These are phyloP conservation scores for Colletotrichum liaoningense DNA, from an alignment of 2,329 filamentous ascomycete species.

Conservation along the genomic window DNA sequence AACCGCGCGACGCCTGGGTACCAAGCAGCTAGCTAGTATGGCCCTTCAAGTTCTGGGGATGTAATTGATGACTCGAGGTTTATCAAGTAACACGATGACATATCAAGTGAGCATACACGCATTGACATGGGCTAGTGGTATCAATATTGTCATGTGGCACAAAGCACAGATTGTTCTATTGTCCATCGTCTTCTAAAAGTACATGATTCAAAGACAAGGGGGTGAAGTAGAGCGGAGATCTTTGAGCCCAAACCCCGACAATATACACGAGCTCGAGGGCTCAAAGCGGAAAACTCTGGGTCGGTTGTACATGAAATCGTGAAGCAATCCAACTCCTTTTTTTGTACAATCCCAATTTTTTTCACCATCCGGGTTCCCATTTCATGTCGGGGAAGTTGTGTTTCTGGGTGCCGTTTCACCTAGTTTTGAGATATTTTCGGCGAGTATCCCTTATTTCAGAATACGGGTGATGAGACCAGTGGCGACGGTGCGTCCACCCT, in stretches of 20 bases:
- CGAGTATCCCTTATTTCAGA: constrained; percentile 58
- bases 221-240: constrained; percentile 57
- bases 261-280: constrained; percentile 50
- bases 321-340: constrained; percentile 36
- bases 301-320: constrained; percentile 41
- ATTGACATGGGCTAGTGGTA: neutral
- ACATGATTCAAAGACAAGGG: constrained; percentile 49
- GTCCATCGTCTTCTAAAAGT: constrained; percentile 46
- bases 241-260: constrained; percentile 46
- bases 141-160: constrained; percentile 9
- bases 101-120: neutral
- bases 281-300: constrained; percentile 35
- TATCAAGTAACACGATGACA: neutral
- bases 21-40: neutral
- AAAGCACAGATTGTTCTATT: constrained; percentile 28
- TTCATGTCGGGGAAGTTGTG: constrained; percentile 4
- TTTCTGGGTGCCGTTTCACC: constrained; percentile 30
- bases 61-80: constrained; percentile 27
- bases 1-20: constrained; percentile 6
- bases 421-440: constrained; percentile 1
- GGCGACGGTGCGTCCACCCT: constrained; percentile 91
- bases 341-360: constrained; percentile 35
- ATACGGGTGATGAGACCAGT: constrained; percentile 86
- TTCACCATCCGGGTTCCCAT: constrained; percentile 16
- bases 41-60: constrained; percentile 23